A percentile compares a stretch with the other conserved stretches of the same genome.
These are phyloP conservation scores for Anisodus tanguticus DNA, from an alignment of 257 asterid species.

Conservation along the genomic window DNA sequence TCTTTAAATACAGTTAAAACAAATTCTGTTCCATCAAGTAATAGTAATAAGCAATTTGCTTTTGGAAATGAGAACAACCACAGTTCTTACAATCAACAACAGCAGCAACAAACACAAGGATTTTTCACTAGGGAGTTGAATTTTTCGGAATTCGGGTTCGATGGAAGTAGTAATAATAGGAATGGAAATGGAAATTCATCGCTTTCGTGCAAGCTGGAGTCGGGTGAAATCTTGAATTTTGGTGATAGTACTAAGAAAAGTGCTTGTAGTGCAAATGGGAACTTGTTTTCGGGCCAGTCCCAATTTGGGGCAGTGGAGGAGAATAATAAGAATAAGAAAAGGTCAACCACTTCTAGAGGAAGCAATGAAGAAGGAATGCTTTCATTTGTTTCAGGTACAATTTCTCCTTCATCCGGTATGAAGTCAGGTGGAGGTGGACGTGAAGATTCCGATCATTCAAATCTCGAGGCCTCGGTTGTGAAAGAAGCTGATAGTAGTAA, in stretches of 20 bases:
- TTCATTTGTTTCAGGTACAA: not conserved
- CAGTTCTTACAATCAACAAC: not conserved
- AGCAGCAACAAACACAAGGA: not conserved
- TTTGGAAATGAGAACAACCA: slow-evolving; percentile 21
- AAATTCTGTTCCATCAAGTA: slow-evolving; percentile 27
- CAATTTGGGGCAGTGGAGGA: slow-evolving; percentile 26
- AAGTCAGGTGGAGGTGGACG: not conserved
- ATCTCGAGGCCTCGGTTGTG: slow-evolving; percentile 32
- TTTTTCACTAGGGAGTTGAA: slow-evolving; percentile 33
- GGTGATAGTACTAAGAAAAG: slow-evolving; percentile 28
- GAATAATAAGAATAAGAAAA: slow-evolving; percentile 20
- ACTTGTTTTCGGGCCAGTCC: slow-evolving; percentile 26
- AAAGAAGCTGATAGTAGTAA: slow-evolving; percentile 32
- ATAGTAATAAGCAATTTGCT: slow-evolving; percentile 28
- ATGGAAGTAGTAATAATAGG: slow-evolving; percentile 11
- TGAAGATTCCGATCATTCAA: slow-evolving; percentile 28
- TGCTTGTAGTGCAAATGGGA: not conserved
- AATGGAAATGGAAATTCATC: slow-evolving; percentile 31
- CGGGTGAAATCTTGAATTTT: slow-evolving; percentile 38
- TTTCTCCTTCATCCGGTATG: not conserved
- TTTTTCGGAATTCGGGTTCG: slow-evolving; percentile 34
- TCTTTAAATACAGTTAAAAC: slow-evolving; percentile 6
- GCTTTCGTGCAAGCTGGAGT: slow-evolving; percentile 34
- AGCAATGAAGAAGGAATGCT: slow-evolving; percentile 35
- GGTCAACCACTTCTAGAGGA: slow-evolving; percentile 15